phyloP scores from a whole-genome alignment of 169 alveolate genomes.

The Eimeria sp. region DNA sequence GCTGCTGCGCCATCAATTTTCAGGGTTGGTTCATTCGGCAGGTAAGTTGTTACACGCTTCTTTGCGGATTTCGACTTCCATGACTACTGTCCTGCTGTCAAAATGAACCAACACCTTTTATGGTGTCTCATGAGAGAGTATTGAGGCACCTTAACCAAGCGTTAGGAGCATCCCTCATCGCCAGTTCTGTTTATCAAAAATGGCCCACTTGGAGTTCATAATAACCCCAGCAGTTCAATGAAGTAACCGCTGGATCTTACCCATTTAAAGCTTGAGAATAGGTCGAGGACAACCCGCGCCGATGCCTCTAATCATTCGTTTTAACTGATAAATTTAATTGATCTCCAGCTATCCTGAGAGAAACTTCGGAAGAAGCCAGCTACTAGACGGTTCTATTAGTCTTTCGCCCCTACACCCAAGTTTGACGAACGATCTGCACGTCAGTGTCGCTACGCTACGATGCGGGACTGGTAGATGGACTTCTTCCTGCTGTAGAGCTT shows the following conservation, averaged over 20 bases:
- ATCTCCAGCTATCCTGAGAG: too few relatives aligned
- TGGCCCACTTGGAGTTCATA: constrained; percentile 96
- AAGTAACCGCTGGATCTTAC: constrained; percentile 75
- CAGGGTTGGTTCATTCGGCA: constrained; percentile 96
- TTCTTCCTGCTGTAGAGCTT: too few relatives aligned
- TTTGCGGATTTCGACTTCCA: constrained; percentile 96
- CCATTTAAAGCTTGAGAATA: constrained; percentile 78
- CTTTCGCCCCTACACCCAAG: too few relatives aligned
- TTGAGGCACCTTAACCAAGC: constrained; percentile 95
- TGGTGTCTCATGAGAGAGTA: constrained; percentile 95
- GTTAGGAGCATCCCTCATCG: constrained; percentile 97
- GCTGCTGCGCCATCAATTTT: constrained; percentile 97
- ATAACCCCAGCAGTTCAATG: constrained; percentile 87
- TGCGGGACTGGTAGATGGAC: too few relatives aligned
- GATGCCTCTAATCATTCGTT: too few relatives aligned
- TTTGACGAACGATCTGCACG: too few relatives aligned
- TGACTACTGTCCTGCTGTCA: constrained; percentile 96
- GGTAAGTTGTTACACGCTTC: constrained; percentile 97
- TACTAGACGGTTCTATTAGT: too few relatives aligned
- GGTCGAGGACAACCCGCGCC: constrained; percentile 6
- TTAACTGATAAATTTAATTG: too few relatives aligned
- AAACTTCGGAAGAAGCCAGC: too few relatives aligned
- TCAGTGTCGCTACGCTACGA: too few relatives aligned
- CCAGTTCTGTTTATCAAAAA: constrained; percentile 96
- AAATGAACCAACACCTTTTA: constrained; percentile 94